These are phyloP conservation scores for Alternaria dauci DNA, from an alignment of 2,329 filamentous ascomycete genomes.

Conservation along the genomic window DNA sequence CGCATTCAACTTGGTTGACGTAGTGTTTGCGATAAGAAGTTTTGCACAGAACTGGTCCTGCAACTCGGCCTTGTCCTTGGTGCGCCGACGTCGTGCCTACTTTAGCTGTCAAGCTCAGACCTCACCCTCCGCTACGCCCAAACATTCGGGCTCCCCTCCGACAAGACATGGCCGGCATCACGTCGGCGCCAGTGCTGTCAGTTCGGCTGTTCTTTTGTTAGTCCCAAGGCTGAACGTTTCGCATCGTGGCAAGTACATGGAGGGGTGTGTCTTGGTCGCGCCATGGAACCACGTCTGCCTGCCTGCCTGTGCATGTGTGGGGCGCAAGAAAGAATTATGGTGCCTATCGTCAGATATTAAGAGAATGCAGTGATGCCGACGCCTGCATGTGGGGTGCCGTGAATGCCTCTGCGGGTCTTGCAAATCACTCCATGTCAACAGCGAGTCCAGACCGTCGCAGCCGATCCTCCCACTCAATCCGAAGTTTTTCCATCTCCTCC, in stretches of 20 bases:
- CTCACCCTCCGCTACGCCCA: slow-evolving; percentile 1
- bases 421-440: slow-evolving; percentile 38
- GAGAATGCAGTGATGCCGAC: neutral
- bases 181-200: neutral
- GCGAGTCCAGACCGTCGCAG: slow-evolving; percentile 51
- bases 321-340: neutral
- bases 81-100: neutral
- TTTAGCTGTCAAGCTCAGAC: slow-evolving; percentile 3
- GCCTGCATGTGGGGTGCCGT: neutral
- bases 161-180: slow-evolving; percentile 6
- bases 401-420: neutral
- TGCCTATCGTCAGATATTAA: neutral
- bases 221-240: neutral
- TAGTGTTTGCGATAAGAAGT: neutral
- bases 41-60: neutral
- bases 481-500: slow-evolving; percentile 75
- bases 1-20: neutral
- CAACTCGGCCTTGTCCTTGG: slow-evolving; percentile 1
- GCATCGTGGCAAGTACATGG: neutral
- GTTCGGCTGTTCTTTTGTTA: slow-evolving; percentile 3
- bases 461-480: slow-evolving; percentile 67
- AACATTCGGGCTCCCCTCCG: slow-evolving; percentile 9
- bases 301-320: neutral
- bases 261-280: neutral
- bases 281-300: neutral